Evolutionary conservation across 192 early-diverging fungal genomes (phyloP).

Genomic region (Lobulomyces angularis): DNA sequence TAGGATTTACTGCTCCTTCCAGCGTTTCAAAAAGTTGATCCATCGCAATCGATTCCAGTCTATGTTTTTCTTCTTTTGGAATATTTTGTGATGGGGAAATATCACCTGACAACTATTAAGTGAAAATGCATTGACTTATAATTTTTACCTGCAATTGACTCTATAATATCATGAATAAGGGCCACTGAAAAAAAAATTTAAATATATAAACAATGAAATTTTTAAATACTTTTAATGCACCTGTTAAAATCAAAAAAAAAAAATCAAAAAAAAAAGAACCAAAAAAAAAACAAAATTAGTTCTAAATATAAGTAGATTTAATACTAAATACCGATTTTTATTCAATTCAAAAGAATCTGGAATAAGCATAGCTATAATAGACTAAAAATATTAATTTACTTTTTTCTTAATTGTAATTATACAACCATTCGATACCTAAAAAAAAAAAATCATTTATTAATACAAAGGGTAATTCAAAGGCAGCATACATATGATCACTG

Average conservation of each 20-base stretch:
- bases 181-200: too few species aligned
- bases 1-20: constrained; percentile 29
- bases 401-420: not conserved
- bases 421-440: not conserved
- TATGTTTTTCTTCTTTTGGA: constrained; percentile 62
- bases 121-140: not conserved
- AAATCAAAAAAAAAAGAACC: constrained; percentile 16
- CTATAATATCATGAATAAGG: constrained; percentile 86
- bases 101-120: constrained; percentile 58
- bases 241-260: constrained; percentile 43
- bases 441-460: constrained; percentile 52
- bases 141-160: constrained; percentile 56
- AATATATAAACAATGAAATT: too few species aligned
- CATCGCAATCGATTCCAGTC: constrained; percentile 59
- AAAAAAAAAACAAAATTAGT: constrained; percentile 1
- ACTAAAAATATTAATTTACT: not conserved
- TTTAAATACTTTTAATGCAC: too few species aligned
- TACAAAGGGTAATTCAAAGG: too few species aligned
- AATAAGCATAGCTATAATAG: constrained; percentile 1
- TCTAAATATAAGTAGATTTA: not conserved
- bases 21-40: constrained; percentile 41
- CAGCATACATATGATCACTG: constrained; percentile 92
- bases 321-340: not conserved
- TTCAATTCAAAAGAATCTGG: not conserved
- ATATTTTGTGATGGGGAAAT: constrained; percentile 77